These are phyloP conservation scores for Tricharina praecox DNA, from an alignment of 495 filamentous ascomycete genomes.

Conservation along the genomic window DNA sequence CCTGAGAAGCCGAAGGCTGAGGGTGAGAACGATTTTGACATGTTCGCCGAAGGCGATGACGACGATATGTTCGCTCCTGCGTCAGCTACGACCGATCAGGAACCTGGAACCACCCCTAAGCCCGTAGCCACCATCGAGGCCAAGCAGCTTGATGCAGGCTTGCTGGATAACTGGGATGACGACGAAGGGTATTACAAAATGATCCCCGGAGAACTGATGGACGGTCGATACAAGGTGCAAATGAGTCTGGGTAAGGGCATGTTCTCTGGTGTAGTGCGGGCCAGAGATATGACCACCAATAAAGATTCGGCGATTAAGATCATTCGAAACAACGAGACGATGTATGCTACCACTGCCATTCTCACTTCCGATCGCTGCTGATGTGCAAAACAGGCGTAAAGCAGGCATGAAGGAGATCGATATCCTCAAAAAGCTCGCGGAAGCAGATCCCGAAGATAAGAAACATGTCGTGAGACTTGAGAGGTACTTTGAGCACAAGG, in stretches of 20 bases:
- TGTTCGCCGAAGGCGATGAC: slow-evolving; percentile 83
- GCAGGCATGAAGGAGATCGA: slow-evolving; percentile 88
- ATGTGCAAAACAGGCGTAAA: slow-evolving; percentile 39
- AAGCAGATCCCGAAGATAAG: slow-evolving; percentile 73
- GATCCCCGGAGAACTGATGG: slow-evolving; percentile 71
- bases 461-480: slow-evolving; percentile 82
- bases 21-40: slow-evolving; percentile 61
- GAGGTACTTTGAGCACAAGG: slow-evolving; percentile 80
- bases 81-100: slow-evolving; percentile 30
- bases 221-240: slow-evolving; percentile 72
- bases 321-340: slow-evolving; percentile 82
- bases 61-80: slow-evolving; percentile 72
- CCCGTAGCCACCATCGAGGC: slow-evolving; percentile 34
- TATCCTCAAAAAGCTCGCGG: slow-evolving; percentile 67
- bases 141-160: slow-evolving; percentile 55
- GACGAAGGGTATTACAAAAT: slow-evolving; percentile 90
- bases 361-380: not conserved
- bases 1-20: slow-evolving; percentile 33
- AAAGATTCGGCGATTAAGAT: slow-evolving; percentile 78
- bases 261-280: slow-evolving; percentile 89
- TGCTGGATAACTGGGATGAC: slow-evolving; percentile 89
- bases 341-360: slow-evolving; percentile 36
- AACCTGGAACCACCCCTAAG: slow-evolving; percentile 27
- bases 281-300: slow-evolving; percentile 57
- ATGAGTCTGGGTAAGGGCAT: slow-evolving; percentile 82